Percentiles rank a stretch among this genome's conserved stretches.
Conservation (phyloP, 2,329 filamentous ascomycete genomes). For the Calonectria ilicicola region DNA sequence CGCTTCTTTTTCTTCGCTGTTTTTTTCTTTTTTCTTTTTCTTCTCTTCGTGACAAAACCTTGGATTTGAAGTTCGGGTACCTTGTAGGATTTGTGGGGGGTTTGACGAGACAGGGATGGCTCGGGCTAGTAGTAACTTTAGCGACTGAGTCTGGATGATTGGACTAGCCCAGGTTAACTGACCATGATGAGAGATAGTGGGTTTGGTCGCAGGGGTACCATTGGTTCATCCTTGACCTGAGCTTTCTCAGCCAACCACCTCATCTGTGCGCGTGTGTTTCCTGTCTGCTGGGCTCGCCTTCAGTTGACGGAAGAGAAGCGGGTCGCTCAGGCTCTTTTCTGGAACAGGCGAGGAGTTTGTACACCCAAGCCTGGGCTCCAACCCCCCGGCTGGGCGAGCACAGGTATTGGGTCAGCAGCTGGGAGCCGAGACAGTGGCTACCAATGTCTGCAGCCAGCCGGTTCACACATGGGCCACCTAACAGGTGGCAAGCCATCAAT, state of each 20-base stretch:
- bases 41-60: neutral
- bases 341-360: neutral
- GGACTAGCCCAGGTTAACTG: neutral
- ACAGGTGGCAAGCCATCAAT: conserved; percentile 40
- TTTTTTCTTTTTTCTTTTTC: neutral
- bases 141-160: conserved; percentile 12
- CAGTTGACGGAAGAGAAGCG: neutral
- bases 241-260: neutral
- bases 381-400: neutral
- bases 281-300: neutral
- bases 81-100: conserved; percentile 13
- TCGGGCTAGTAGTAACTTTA: neutral
- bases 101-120: neutral
- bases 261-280: neutral
- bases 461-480: conserved; percentile 28
- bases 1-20: neutral
- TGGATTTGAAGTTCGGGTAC: neutral
- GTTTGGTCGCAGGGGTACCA: neutral
- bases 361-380: neutral
- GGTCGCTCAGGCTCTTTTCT: neutral
- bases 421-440: conserved; percentile 16
- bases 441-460: conserved; percentile 27
- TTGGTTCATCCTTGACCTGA: neutral
- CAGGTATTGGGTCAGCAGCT: conserved; percentile 8
- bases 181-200: neutral